Evolutionary conservation across 345 rosid species (phyloP), one percentile per base, ranked within the genome.

Genomic region (Eutrema heterophyllum): DNA sequence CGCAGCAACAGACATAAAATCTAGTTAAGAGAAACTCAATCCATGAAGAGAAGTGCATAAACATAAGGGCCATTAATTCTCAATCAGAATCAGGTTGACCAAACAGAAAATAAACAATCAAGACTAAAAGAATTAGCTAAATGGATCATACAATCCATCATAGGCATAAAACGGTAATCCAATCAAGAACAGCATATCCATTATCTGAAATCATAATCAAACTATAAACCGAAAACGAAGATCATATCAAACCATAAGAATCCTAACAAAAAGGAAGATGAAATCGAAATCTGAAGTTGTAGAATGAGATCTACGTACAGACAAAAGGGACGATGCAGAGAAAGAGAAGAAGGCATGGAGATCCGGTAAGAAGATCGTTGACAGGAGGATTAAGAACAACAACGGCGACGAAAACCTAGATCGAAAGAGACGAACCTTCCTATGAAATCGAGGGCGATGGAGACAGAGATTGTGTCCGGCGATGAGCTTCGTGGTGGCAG

Each of bases 291-390:
- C 4, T 3, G 38, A 49, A 21, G 21, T 21, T 18, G 6, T 4
- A 50, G 18, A 55, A 65, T 0, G 54, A 67, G 62, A 74, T 58
- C 70, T 44, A 83, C 92, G 68, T 86, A 92, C 97, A 68, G 67
- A 89, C n/a, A 60, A 95, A 84, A 55, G 99, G 96, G 33, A 87
- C 51, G 84, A 94, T 75, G 80, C 81, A 78, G 79, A 94, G 81
- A 72, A 94, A 64, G 65, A 91, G 79, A 65, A 91, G 83, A 76
- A 95, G 79, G 29, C 97, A 93, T 2, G 89, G 79, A 64, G 82
- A 87, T 36, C 90, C 93, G 36, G 82, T 72, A 57, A 92, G 89
- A 38, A 90, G 84, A 32, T 81, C 78, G 72, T 83, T 89, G 71
- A 95, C 78, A 4, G 97, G 88, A 60, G 91, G 72, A 61, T 79